Evolutionary conservation across 2,329 filamentous ascomycete species (phyloP), one percentile per base, ranked within the genome.

Genomic region (Colletotrichum sp.): DNA sequence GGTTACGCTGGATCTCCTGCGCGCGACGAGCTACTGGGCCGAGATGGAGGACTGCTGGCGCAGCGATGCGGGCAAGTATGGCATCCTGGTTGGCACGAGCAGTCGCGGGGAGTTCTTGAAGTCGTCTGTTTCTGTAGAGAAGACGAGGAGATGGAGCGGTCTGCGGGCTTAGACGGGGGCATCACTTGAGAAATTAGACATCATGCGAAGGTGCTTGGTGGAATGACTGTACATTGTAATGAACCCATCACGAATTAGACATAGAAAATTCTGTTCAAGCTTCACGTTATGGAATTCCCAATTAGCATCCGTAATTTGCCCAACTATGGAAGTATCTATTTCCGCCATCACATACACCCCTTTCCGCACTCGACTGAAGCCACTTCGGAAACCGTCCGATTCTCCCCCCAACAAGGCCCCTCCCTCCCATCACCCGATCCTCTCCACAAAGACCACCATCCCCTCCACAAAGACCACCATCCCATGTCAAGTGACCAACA

Each of bases 11-110:
- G 83, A 85, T 69, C 75, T 80, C 39, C 81, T 84, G 69, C 80
- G 80, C 34, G 85, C 84, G 15, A 84, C 82, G 12, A 85, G 83
- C 65, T 86, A 85, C 79, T 87, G 86, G 85, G 83, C 84, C 67
- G 85, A 86, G 78, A 83, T 81, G 55, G 82, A 84, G 74, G 81
- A 80, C 24, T 82, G 79, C 76, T 87, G 86, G 86, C 81, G 83
- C 28, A 83, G 81, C 28, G 84, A 86, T 49, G 79, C 81, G 16
- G 86, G 85, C 9, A 71, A 59, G 2, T 87, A 87, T 70, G 81
- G 83, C 30, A 81, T 86, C n/a, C 79, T 84, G 39, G 82, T 86
- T 57, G 85, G 83, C 4, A 83, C 78, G 9, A 83, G 81, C 72
- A 83, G 82, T 55, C 78, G 80, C 6, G 80, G 77, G 2, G 57